phyloP scores from a whole-genome alignment of 495 filamentous ascomycete genomes.

The Penicillium samsonianum region DNA sequence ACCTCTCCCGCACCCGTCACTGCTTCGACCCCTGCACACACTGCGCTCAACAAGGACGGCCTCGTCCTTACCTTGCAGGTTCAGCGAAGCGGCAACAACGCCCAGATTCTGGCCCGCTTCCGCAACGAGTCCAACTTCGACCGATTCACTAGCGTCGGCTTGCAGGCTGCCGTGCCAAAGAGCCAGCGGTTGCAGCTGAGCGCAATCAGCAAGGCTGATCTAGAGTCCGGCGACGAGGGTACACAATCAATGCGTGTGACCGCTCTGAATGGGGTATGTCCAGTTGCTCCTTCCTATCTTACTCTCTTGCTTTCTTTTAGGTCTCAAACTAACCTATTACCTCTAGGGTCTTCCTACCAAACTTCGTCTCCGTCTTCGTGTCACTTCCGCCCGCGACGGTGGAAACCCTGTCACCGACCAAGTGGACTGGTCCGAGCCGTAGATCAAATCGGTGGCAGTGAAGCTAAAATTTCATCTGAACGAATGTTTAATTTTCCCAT shows the following conservation, averaged over 20 bases:
- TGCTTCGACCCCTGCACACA: conserved; percentile 49
- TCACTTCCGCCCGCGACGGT: conserved; percentile 72
- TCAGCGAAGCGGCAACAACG: conserved; percentile 70
- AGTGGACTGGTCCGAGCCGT: conserved; percentile 92
- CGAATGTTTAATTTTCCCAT: conserved; percentile 24
- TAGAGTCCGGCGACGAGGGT: conserved; percentile 77
- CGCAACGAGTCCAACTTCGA: conserved; percentile 67
- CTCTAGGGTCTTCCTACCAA: conserved; percentile 62
- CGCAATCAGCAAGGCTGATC: conserved; percentile 76
- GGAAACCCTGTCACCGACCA: conserved; percentile 78
- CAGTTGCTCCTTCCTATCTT: conserved; percentile 4
- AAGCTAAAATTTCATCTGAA: conserved; percentile 21
- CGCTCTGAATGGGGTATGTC: conserved; percentile 82
- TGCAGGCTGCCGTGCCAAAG: conserved; percentile 96
- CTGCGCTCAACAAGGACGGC: conserved; percentile 83
- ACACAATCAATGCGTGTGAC: conserved; percentile 84
- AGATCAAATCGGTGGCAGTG: conserved; percentile 9
- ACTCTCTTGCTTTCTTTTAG: background rate
- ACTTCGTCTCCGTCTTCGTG: conserved; percentile 80
- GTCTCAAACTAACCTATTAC: conserved; percentile 11
- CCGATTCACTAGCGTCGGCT: conserved; percentile 65
- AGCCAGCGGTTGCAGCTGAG: conserved; percentile 88
- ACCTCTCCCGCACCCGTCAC: conserved; percentile 44
- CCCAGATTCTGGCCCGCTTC: conserved; percentile 81
- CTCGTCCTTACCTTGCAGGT: conserved; percentile 77